phyloP scores from a whole-genome alignment of 2,329 filamentous ascomycete species.

The Colletotrichum lentis region DNA sequence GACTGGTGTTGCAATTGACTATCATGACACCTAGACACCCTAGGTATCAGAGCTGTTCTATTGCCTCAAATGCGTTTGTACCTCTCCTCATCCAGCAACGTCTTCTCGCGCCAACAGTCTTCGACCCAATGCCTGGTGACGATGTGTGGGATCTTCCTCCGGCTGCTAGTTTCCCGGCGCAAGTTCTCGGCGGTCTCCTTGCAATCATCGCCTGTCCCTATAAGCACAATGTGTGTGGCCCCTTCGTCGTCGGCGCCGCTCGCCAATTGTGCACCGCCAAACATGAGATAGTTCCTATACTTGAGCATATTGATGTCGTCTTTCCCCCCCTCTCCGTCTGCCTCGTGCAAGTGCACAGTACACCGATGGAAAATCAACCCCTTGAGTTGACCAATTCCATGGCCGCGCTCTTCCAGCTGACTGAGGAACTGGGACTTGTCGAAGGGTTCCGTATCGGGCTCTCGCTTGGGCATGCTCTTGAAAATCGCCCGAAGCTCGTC shows the following conservation, averaged over 20 bases:
- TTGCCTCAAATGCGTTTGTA: constrained; percentile 49
- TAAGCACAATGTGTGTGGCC: constrained; percentile 77
- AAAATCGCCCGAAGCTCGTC: constrained; percentile 68
- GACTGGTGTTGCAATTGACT: constrained; percentile 19
- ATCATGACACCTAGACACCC: constrained; percentile 3
- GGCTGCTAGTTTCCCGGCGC: constrained; percentile 45
- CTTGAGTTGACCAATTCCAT: constrained; percentile 59
- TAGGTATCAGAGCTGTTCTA: constrained; percentile 1
- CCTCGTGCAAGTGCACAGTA: constrained; percentile 51
- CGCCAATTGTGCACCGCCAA: constrained; percentile 71
- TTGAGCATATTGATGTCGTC: constrained; percentile 44
- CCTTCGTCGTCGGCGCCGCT: constrained; percentile 58
- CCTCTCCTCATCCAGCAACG: constrained; percentile 80
- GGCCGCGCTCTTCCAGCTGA: constrained; percentile 65
- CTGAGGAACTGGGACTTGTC: constrained; percentile 57
- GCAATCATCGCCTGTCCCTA: constrained; percentile 50
- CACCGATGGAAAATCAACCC: constrained; percentile 62
- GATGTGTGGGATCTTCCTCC: constrained; percentile 69
- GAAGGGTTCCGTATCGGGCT: constrained; percentile 51
- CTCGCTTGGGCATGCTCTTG: constrained; percentile 59
- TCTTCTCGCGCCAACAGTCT: constrained; percentile 81
- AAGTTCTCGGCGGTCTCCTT: constrained; percentile 51
- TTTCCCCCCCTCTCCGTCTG: constrained; percentile 40
- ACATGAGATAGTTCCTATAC: constrained; percentile 67
- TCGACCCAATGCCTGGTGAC: constrained; percentile 78